Percentiles rank a stretch among this genome's conserved stretches.
These are phyloP conservation scores for Paulownia fortunei DNA, from an alignment of 257 asterid species.

Conservation along the genomic window DNA sequence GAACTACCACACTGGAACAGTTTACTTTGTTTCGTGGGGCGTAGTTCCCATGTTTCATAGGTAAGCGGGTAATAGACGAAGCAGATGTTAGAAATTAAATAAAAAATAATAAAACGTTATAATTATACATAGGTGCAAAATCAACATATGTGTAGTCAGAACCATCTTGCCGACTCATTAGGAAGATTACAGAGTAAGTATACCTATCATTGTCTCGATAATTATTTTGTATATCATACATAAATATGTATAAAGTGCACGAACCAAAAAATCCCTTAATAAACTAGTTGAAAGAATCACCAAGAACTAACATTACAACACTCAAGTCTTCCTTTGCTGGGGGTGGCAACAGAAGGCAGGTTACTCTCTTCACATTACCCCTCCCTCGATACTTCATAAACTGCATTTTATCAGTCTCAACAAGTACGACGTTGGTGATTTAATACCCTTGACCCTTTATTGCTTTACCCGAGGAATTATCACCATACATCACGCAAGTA, in stretches of 20 bases:
- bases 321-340: slow-evolving; percentile 6
- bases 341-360: slow-evolving; percentile 6
- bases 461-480: background rate
- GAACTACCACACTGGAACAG: too few species aligned
- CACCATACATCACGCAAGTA: slow-evolving; percentile 69
- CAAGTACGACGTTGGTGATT: background rate
- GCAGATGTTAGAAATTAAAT: background rate
- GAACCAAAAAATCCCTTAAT: slow-evolving; percentile 42
- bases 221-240: slow-evolving; percentile 34
- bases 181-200: slow-evolving; percentile 36
- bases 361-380: background rate
- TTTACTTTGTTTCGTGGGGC: too few species aligned
- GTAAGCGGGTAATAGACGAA: background rate
- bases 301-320: slow-evolving; percentile 37
- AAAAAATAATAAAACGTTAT: background rate
- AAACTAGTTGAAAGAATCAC: slow-evolving; percentile 43
- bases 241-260: slow-evolving; percentile 22
- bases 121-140: slow-evolving; percentile 33
- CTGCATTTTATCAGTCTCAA: background rate
- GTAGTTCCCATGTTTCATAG: too few species aligned
- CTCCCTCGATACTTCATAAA: slow-evolving; percentile 25
- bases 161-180: slow-evolving; percentile 27
- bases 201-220: slow-evolving; percentile 23
- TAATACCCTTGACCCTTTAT: slow-evolving; percentile 19
- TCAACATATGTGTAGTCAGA: slow-evolving; percentile 28